Base-by-base conservation (phyloP, 2,329 filamentous ascomycete species). In the Phymatotrichopsis omnivora region DNA sequence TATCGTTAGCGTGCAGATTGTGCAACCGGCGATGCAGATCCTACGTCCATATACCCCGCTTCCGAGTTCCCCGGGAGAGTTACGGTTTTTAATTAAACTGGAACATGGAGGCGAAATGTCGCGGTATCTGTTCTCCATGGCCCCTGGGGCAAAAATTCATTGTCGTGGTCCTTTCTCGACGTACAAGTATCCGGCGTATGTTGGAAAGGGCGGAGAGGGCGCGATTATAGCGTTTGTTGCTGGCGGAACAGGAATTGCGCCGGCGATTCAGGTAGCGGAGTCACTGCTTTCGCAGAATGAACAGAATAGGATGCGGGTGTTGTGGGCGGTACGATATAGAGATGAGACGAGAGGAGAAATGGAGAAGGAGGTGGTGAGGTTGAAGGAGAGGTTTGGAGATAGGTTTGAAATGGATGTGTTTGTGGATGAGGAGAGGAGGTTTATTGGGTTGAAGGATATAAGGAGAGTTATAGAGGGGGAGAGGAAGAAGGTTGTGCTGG, bases 11-110 rank as follows among this genome's bases (percentile, higher is more conserved):
- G 80, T 96, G 25, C 82, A 95, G 67, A 78, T 94, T 60, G 94
- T 93, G 66, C 91, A 96, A 66, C 91, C 91, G 2, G 80, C 94
- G 62, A 67, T 96, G 46, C 87, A 95, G 65, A 93, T 98, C 57
- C 84, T 85, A 32, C 70, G 91, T 51, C 79, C 85, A 47, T 98
- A 98, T 64, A 96, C 91, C 3, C 86, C 89, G 1, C 68, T 98
- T 0, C 89, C 85, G 0, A 72, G 76, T 0, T 20, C 40, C 20
- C 2, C 52, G 6, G 57, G 63, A 27, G 57, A 62, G 25, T 59
- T 94, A 43, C 71, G 81, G 7, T 79, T 96, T 51, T 72, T 93
- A 51, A 79, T 96, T 41, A 76, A 87, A n/a, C 74, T 72, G 49
- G 77, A 94, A 56, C 70, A 75, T 8, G 76, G 77, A 34, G 91